These are phyloP conservation scores for Choricystis sp. DNA, from an alignment of 139 green algal species.

Conservation along the genomic window DNA sequence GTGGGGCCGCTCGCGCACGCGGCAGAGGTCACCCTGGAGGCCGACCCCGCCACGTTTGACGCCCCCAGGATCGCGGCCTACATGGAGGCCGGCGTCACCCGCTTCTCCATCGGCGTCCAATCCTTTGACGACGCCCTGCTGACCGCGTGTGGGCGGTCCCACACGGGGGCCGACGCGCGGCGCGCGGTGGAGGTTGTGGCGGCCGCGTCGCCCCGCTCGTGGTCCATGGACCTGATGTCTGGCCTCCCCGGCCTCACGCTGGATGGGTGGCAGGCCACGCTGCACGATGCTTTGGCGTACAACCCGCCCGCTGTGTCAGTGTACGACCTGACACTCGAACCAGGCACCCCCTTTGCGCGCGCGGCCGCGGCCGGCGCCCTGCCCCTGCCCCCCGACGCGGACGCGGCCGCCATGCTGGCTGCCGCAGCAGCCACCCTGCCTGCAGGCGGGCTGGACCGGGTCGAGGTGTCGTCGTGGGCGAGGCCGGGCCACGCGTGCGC, in stretches of 20 bases:
- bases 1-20: constrained; percentile 50
- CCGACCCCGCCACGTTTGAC: constrained; percentile 92
- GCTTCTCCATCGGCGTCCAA: constrained; percentile 82
- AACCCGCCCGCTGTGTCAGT: constrained; percentile 69
- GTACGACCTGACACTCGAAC: constrained; percentile 95
- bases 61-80: constrained; percentile 45
- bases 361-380: constrained; percentile 41
- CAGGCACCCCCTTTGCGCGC: constrained; percentile 72
- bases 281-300: constrained; percentile 43
- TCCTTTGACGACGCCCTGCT: constrained; percentile 43
- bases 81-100: constrained; percentile 55
- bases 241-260: constrained; percentile 57
- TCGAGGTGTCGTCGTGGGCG: constrained; percentile 89
- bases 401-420: constrained; percentile 60
- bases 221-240: constrained; percentile 85
- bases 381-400: constrained; percentile 45
- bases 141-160: constrained; percentile 45
- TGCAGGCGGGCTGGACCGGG: constrained; percentile 17
- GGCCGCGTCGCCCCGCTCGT: constrained; percentile 33
- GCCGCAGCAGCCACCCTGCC: constrained; percentile 34
- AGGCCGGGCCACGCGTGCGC: constrained; percentile 42
- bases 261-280: constrained; percentile 40
- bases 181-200: constrained; percentile 47
- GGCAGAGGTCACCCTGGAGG: constrained; percentile 81
- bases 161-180: constrained; percentile 45